Base-by-base conservation (phyloP, 345 rosid species). In the Camelina sativa region DNA sequence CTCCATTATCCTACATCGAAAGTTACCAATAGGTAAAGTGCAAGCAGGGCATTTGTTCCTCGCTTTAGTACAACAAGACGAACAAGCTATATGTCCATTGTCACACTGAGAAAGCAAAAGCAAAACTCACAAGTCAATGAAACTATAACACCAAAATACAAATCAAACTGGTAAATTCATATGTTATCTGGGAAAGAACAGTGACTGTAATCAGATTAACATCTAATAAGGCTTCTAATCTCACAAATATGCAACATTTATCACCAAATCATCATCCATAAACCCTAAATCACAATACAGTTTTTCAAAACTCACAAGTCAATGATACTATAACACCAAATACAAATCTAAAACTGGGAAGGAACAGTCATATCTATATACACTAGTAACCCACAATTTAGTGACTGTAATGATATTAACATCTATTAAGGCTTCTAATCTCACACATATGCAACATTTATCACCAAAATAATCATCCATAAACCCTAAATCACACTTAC, bases 81-180 rank as follows among this genome's bases (percentile, higher is more conserved):
- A 37, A 76, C 86, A 86, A n/a, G 85, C 85, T 48, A 80, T 51
- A 44, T 87, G 91, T 11, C 91, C 91, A 80, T 84, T 85, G 11
- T 81, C 84, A 72, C 91, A 87, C 87, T 85, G 43, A 30, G 7
- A 17, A 4, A 3, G 3, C 25, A 2, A 23, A 23, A 23, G 25
- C 25, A 23, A 19, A 15, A n/a, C 11, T 11, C 30, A 52, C 13
- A 52, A 11, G 17, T 6, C 23, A 8, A 1, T 22, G 56, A 4
- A 51, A 4, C 55, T 9, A 51, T 0, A 51, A 23, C 3, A 51
- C 3, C 56, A 20, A 51, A 20, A 51, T 10, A 20, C 30, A 50
- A 48, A 48, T 51, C 7, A 51, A 51, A 43, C 56, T 19, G n/a
- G n/a, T n/a, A n/a, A n/a, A n/a, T n/a, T n/a, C n/a, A n/a, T n/a